Evolutionary conservation across 345 rosid genomes (phyloP).

Genomic region (Acer negundo): DNA sequence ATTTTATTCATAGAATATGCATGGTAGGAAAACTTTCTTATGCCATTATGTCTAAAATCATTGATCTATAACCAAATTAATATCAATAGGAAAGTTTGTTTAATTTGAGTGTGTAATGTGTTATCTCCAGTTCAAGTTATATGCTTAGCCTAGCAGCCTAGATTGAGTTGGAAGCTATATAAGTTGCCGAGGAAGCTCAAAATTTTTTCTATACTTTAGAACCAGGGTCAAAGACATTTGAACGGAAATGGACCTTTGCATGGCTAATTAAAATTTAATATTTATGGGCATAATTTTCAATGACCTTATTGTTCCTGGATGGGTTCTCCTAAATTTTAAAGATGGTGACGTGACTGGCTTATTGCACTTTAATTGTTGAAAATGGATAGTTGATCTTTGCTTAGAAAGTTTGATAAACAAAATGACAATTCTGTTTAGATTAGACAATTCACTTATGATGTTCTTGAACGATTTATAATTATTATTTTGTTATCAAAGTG

Average conservation of each 20-base stretch:
- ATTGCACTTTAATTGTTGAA: background rate
- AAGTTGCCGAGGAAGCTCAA: background rate
- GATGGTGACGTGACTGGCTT: background rate
- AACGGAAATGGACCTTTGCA: background rate
- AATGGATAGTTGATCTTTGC: background rate
- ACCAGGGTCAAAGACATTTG: background rate
- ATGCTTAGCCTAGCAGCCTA: too few relatives aligned
- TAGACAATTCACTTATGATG: background rate
- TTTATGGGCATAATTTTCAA: background rate
- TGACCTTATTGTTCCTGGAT: background rate
- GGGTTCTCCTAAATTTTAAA: background rate
- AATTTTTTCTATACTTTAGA: background rate
- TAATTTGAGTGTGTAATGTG: background rate
- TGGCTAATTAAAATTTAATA: background rate
- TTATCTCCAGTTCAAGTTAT: background rate
- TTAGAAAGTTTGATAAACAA: background rate
- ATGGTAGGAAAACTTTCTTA: background rate
- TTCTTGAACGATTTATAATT: background rate
- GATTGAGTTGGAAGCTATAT: background rate
- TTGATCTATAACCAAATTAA: conserved; percentile 2
- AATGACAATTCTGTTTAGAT: background rate
- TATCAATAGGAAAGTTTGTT: conserved; percentile 2
- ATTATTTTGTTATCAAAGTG: background rate
- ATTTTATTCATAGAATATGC: background rate
- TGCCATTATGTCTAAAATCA: conserved; percentile 1